Percentiles rank a stretch among this genome's conserved stretches.
Evolutionary conservation across 1,139 yeast genomes (phyloP).

Genomic region (Hanseniaspora sp.): DNA sequence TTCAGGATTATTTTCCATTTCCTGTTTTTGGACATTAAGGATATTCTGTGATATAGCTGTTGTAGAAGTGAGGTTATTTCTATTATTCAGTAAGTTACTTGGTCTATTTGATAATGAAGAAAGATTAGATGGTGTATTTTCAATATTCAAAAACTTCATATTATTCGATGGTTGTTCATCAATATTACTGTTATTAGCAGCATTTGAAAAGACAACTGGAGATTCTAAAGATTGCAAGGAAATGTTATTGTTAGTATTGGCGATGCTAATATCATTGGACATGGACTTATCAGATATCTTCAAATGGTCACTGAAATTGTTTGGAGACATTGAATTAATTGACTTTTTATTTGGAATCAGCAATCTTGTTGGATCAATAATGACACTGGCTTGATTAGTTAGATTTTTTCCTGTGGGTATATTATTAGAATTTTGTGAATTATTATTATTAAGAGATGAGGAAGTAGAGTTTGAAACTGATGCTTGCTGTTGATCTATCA

Average conservation of each 20-base stretch:
- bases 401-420: constrained; percentile 8
- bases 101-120: constrained; percentile 14
- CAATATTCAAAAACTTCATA: background rate
- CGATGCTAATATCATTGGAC: background rate
- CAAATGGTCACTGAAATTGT: background rate
- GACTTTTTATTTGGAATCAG: constrained; percentile 24
- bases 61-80: background rate
- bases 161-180: background rate
- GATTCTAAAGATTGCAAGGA: background rate
- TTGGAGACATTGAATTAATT: background rate
- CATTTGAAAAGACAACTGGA: background rate
- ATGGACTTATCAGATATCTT: background rate
- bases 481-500: background rate
- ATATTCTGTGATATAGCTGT: background rate
- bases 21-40: background rate
- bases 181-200: background rate
- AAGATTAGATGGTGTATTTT: constrained; percentile 4
- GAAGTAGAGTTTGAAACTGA: background rate
- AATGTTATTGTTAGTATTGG: background rate
- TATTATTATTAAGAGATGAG: background rate
- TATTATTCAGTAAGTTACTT: constrained; percentile 8
- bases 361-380: constrained; percentile 21
- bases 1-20: background rate
- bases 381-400: constrained; percentile 15
- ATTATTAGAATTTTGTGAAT: background rate